Evolutionary conservation across 2,329 filamentous ascomycete species (phyloP).

Genomic region (Penicillium sp.): DNA sequence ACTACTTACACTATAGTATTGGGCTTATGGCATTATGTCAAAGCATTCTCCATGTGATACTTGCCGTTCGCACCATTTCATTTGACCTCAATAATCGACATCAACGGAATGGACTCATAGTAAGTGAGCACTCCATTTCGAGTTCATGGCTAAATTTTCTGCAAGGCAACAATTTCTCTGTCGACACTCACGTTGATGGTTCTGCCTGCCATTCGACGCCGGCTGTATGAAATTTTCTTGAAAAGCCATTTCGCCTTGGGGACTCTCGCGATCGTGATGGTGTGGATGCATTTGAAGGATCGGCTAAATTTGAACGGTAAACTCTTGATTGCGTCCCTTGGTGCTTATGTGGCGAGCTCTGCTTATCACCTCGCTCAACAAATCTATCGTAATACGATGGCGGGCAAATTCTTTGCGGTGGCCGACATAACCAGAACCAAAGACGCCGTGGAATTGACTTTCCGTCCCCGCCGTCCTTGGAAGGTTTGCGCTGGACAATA

Average conservation of each 20-base stretch:
- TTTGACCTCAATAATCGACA: not conserved
- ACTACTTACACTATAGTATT: not conserved
- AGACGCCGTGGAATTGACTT: conserved; percentile 10
- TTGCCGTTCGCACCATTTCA: not conserved
- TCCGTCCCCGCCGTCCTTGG: conserved; percentile 7
- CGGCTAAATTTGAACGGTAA: not conserved
- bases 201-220: not conserved
- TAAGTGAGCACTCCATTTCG: not conserved
- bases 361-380: not conserved
- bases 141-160: not conserved
- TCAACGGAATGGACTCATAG: not conserved
- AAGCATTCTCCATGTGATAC: not conserved
- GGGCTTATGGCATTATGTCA: not conserved
- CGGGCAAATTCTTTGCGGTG: not conserved
- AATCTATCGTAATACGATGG: not conserved
- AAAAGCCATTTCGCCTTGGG: not conserved
- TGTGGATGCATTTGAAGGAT: not conserved
- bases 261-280: not conserved
- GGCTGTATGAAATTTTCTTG: not conserved
- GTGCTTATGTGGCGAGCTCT: not conserved
- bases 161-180: not conserved
- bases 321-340: not conserved
- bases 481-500: conserved; percentile 12
- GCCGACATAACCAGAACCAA: not conserved
- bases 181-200: not conserved